Evolutionary conservation across 352 stramenopile species (phyloP).

Genomic region (Pythium rishiriense): DNA sequence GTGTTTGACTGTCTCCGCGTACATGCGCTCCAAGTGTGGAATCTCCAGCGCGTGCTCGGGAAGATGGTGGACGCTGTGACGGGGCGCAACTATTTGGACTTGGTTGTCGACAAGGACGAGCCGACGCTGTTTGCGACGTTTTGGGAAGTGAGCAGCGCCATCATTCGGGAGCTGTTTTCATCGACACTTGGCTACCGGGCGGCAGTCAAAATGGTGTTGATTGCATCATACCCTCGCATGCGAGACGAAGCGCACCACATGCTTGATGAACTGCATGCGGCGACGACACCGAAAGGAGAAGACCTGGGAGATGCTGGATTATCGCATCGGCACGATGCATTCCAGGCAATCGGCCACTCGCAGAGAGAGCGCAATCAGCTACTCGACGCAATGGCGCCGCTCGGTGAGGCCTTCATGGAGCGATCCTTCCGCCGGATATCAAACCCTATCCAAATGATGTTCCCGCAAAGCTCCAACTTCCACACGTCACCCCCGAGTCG

Average conservation of each 20-base stretch:
- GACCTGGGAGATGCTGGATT: constrained; percentile 17
- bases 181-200: constrained; percentile 59
- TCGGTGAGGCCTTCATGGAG: constrained; percentile 75
- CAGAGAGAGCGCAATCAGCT: constrained; percentile 58
- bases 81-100: constrained; percentile 57
- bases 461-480: constrained; percentile 81
- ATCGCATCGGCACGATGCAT: not conserved
- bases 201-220: constrained; percentile 66
- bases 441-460: constrained; percentile 87
- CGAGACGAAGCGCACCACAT: constrained; percentile 68
- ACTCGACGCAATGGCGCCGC: constrained; percentile 63
- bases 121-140: constrained; percentile 82
- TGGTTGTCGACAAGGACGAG: constrained; percentile 74
- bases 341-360: constrained; percentile 42
- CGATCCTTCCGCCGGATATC: constrained; percentile 58
- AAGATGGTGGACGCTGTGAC: constrained; percentile 65
- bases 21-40: constrained; percentile 83
- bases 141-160: constrained; percentile 82
- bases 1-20: constrained; percentile 71
- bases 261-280: constrained; percentile 55
- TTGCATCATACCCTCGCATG: constrained; percentile 79
- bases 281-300: constrained; percentile 40
- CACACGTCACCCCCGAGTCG: constrained; percentile 77
- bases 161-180: constrained; percentile 70
- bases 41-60: constrained; percentile 81